Conservation (phyloP, 768 basidiomycete genomes). For the Suillus placidus region DNA sequence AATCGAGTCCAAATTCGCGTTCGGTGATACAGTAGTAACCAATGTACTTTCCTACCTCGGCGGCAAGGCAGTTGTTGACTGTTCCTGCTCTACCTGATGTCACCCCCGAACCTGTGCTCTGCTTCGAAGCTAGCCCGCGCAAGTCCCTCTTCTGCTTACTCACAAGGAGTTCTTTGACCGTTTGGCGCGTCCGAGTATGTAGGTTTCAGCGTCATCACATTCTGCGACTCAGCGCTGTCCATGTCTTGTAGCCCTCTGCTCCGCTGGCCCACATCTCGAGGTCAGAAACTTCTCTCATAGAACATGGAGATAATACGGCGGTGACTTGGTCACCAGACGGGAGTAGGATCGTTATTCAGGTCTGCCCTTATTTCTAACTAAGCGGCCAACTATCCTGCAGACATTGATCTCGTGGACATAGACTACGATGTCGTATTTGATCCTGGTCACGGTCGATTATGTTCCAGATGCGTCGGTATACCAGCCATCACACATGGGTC, state of each 20-base stretch:
- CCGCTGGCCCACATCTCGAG: slow-evolving; percentile 75
- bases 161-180: slow-evolving; percentile 67
- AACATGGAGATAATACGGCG: slow-evolving; percentile 80
- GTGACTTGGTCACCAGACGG: slow-evolving; percentile 87
- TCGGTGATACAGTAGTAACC: background rate
- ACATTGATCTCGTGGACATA: slow-evolving; percentile 32
- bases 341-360: slow-evolving; percentile 77
- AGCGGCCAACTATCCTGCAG: slow-evolving; percentile 2
- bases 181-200: slow-evolving; percentile 84
- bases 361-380: slow-evolving; percentile 36
- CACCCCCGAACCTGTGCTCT: slow-evolving; percentile 58
- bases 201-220: slow-evolving; percentile 5
- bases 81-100: slow-evolving; percentile 69
- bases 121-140: slow-evolving; percentile 64
- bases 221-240: slow-evolving; percentile 3
- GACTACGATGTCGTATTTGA: slow-evolving; percentile 82
- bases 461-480: slow-evolving; percentile 58
- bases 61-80: slow-evolving; percentile 72
- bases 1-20: background rate
- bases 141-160: slow-evolving; percentile 80
- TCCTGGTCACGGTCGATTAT: slow-evolving; percentile 70
- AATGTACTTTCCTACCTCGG: slow-evolving; percentile 89
- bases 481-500: slow-evolving; percentile 50
- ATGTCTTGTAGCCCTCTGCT: slow-evolving; percentile 59
- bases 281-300: slow-evolving; percentile 72